These are phyloP conservation scores for Boechera stricta DNA, from an alignment of 345 rosid genomes.

Conservation along the genomic window DNA sequence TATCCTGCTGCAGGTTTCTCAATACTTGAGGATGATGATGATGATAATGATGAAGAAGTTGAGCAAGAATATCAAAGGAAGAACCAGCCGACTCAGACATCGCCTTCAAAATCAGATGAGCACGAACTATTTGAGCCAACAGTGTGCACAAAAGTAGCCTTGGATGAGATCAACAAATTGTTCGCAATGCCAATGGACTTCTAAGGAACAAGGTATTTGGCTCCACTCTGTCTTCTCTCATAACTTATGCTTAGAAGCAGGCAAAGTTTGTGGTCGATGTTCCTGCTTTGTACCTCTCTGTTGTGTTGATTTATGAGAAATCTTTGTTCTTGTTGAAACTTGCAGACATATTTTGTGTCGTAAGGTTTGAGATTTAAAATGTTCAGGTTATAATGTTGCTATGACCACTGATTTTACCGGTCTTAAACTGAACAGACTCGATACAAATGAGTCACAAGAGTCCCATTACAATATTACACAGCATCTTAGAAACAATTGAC, in stretches of 20 bases:
- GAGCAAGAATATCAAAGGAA: slow-evolving; percentile 51
- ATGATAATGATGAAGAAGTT: slow-evolving; percentile 58
- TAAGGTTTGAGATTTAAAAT: slow-evolving; percentile 11
- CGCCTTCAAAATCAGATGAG: slow-evolving; percentile 49
- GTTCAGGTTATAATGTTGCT: slow-evolving; percentile 12
- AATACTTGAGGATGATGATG: slow-evolving; percentile 73
- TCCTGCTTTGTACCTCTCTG: slow-evolving; percentile 21
- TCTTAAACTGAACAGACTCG: slow-evolving; percentile 23
- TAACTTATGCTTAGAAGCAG: slow-evolving; percentile 13
- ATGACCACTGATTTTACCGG: slow-evolving; percentile 23
- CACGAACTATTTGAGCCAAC: slow-evolving; percentile 80
- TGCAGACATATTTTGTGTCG: slow-evolving; percentile 26
- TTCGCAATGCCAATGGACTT: slow-evolving; percentile 83
- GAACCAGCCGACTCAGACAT: slow-evolving; percentile 38
- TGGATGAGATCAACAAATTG: slow-evolving; percentile 87
- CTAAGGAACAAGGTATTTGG: slow-evolving; percentile 44
- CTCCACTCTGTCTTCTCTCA: slow-evolving; percentile 2
- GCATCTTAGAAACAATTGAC: slow-evolving; percentile 34
- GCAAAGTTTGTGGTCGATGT: slow-evolving; percentile 4
- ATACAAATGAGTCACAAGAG: slow-evolving; percentile 17
- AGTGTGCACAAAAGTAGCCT: slow-evolving; percentile 76
- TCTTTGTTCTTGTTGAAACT: slow-evolving; percentile 2
- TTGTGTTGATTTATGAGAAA: slow-evolving; percentile 33
- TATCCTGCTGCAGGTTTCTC: slow-evolving; percentile 56
- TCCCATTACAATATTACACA: slow-evolving; percentile 38